Base-by-base conservation (phyloP, 129 eudicot species). In the Erigeron canadensis region DNA sequence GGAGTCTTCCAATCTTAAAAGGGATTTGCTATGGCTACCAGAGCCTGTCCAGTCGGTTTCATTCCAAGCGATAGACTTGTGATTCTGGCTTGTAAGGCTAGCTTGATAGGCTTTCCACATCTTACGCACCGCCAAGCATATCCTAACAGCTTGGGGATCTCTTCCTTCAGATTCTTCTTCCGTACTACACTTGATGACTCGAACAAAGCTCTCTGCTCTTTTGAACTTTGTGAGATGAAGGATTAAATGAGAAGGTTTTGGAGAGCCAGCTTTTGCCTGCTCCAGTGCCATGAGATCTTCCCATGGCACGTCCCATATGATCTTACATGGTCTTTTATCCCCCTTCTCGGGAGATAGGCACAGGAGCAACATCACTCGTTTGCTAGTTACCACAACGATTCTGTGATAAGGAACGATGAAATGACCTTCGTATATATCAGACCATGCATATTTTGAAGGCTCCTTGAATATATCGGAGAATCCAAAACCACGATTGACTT, bases 301-400 rank as follows among this genome's bases (percentile, higher is more conserved):
- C 99, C 99, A 94, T 17, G 94, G 84, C 13, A 90, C 96, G 62
- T 94, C 99, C 99, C 99, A 94, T 90, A 87, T 73, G 71, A 94
- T 94, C 82, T 94, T 94, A 88, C 97, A 89, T 44, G 99, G 99
- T 75, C 77, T 90, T 72, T 76, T 88, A 73, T 87, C 99, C 91
- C 90, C 84, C 80, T 77, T 86, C 66, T 90, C 88, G 13, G 85
- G 94, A 69, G 87, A 78, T 69, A 82, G 69, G 78, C 91, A 90
- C 98, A 90, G 99, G 38, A 94, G 87, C 78, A 94, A 80, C 91
- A 88, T 86, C 63, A 86, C 85, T 70, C 99, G 76, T 78, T 82
- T 94, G 80, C 86, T 94, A 10, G 99, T 94, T 40, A 94, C 89
- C 73, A 94, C 73, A 59, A 86, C 97, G 57, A 90, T 90, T 74